Base-by-base conservation (phyloP, 108 stramenopile species). In the Aurantiochytrium sp. region DNA sequence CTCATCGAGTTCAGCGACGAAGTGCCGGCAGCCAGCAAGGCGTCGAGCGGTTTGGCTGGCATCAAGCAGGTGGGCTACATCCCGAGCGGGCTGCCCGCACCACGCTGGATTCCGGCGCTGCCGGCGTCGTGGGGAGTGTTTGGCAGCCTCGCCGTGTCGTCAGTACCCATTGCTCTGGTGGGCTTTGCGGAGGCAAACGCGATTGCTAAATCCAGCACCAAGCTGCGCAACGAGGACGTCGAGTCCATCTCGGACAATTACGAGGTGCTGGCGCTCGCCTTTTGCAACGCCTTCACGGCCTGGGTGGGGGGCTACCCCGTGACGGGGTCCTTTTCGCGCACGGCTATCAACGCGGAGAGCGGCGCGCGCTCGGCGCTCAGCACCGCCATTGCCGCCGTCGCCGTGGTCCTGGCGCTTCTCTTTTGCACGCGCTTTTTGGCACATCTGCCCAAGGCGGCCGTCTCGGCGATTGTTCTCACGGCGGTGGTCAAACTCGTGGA, bases 401-500 rank as follows among this genome's bases (percentile, higher is more conserved):
- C 95, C 37, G 93, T 96, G 54, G 87, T 81, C 10, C 24, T 97
- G 12, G 94, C 91, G 32, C 65, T 96, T 27, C 53, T 95, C 15
- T 91, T 92, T 21, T 91, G 95, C 89, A 96, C 96, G n/a, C 85
- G 90, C 3, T 89, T 95, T 50, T 95, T 97, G 86, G 94, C 94
- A 87, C 55, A 91, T 48, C 86, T 97, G 89, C 92, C 92, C 55
- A 92, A 91, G 55, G 87, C 90, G n/a, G 90, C 39, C 4, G 55
- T 87, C 36, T 65, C 87, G 21, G 27, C 55, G 21, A 87, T 87
- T 12, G 55, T 87, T 12, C 55, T 87, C 41, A 22, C 55, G 27
- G 55, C 87, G 0, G 87, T 65, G 0, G 19, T 48, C 41, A 87
- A 87, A 24, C 87, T 87, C 30, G 22, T 87, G 15, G 87, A 87